A percentile compares a stretch with the other conserved stretches of the same genome.
These are phyloP conservation scores for Bryum argenteum DNA, from an alignment of 225 moss, liverwort and hornwort genomes.

Conservation along the genomic window DNA sequence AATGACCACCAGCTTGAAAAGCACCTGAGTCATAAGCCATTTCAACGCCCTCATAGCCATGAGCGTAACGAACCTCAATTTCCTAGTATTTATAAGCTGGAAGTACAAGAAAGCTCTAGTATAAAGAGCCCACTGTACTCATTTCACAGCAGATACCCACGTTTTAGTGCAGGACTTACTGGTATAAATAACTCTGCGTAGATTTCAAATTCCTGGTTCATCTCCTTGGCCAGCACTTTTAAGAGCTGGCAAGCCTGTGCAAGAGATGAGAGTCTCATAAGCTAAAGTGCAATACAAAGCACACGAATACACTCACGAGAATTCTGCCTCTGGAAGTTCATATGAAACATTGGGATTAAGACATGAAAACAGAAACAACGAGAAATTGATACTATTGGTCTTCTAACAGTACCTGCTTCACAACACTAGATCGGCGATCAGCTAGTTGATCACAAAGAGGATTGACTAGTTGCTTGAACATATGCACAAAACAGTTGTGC, in stretches of 20 bases:
- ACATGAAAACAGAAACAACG: constrained; percentile 17
- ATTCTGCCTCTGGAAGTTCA: neutral
- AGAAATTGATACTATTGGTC: constrained; percentile 3
- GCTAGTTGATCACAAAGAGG: constrained; percentile 66
- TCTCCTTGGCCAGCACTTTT: constrained; percentile 63
- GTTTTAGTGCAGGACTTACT: constrained; percentile 42
- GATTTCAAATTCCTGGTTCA: constrained; percentile 62
- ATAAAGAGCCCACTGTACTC: neutral
- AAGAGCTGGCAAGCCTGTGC: constrained; percentile 73
- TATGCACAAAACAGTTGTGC: constrained; percentile 55
- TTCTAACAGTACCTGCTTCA: constrained; percentile 60
- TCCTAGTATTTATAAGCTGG: neutral
- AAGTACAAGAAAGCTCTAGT: constrained; percentile 4
- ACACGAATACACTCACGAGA: neutral
- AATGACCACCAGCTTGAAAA: constrained; percentile 81
- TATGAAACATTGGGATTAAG: neutral
- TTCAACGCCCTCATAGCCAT: constrained; percentile 9
- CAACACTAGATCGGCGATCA: constrained; percentile 87
- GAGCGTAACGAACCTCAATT: neutral
- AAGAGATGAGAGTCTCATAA: constrained; percentile 7
- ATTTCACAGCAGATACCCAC: constrained; percentile 13
- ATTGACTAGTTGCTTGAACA: constrained; percentile 74
- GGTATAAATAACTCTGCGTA: constrained; percentile 81
- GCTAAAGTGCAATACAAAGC: constrained; percentile 13
- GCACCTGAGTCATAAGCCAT: constrained; percentile 41